phyloP scores from a whole-genome alignment of 768 basidiomycete genomes.

The Phaeotremella fagi region DNA sequence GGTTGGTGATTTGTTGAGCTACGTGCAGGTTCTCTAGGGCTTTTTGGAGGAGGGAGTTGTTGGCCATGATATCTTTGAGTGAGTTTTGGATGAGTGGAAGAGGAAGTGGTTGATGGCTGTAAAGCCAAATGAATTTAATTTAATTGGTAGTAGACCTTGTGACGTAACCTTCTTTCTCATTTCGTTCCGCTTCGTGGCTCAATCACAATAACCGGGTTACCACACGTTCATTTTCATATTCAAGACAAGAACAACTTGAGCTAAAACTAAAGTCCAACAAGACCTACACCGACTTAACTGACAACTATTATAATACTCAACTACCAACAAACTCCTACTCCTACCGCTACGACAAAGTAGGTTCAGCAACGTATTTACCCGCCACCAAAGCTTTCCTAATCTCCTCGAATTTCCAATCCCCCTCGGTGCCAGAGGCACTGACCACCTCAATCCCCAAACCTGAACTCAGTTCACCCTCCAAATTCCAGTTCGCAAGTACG shows the following conservation, averaged over 20 bases:
- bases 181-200: too few relatives aligned
- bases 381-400: slow-evolving; percentile 39
- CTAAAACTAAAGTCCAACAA: too few relatives aligned
- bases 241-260: too few relatives aligned
- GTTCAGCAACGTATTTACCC: slow-evolving; percentile 46
- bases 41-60: slow-evolving; percentile 40
- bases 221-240: too few relatives aligned
- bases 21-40: slow-evolving; percentile 46
- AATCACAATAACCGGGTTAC: too few relatives aligned
- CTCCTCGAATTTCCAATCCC: slow-evolving; percentile 33
- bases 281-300: too few relatives aligned
- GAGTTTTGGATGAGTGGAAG: neutral
- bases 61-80: slow-evolving; percentile 35
- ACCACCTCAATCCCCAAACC: slow-evolving; percentile 47
- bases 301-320: too few relatives aligned
- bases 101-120: too few relatives aligned
- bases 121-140: too few relatives aligned
- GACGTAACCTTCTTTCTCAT: too few relatives aligned
- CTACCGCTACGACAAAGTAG: slow-evolving; percentile 5
- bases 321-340: too few relatives aligned
- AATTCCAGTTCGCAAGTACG: slow-evolving; percentile 44
- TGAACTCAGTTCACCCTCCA: slow-evolving; percentile 43
- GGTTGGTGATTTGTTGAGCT: slow-evolving; percentile 29
- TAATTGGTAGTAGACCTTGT: too few relatives aligned
- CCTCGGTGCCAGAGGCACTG: slow-evolving; percentile 2